Base-by-base conservation (phyloP, 352 stramenopile species). In the Phytophthora citrophthora region DNA sequence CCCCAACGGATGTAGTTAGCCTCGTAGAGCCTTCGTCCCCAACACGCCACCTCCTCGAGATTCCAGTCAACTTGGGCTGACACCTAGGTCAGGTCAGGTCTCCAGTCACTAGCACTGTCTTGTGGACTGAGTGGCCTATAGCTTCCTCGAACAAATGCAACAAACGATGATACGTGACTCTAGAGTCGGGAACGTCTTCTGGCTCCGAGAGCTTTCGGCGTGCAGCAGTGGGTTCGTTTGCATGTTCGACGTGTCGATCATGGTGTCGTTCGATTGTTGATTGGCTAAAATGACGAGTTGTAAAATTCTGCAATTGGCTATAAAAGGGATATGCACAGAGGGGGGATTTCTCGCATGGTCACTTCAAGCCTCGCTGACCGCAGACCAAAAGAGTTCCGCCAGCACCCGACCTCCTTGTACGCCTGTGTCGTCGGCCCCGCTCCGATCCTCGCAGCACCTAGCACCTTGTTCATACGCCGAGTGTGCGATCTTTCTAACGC, bases 301-400 rank as follows among this genome's bases (percentile, higher is more conserved):
- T 8, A 10, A 43, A 18, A 36, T 53, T 23, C 10, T 10, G 11
- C 59, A 52, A 69, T 68, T 72, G 18, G 62, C 45, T 48, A 54
- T 40, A 51, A 54, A 23, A 55, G n/a, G 58, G 39, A 68, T 27
- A 20, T 52, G 15, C 16, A 40, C 24, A 34, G 41, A 54, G 51
- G 44, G 31, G 56, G 59, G 27, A 66, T 70, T 63, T 54, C 68
- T 47, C 29, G 54, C 44, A 45, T 31, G 57, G 55, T 68, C 66
- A 79, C 73, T 81, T 81, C 73, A 81, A 79, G 71, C 68, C 54
- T 64, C 45, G 52, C 47, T 41, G 49, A 24, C 49, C 40, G 36
- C 41, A 61, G 51, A 56, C 41, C 54, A 61, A 39, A 63, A 46
- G 29, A 34, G 29, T 34, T 34, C 29, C 29, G 29, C 29, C 29